A percentile compares a stretch with the other conserved stretches of the same genome.
phyloP scores from a whole-genome alignment of 2,329 filamentous ascomycete species.

The Teratosphaeria nubilosa region DNA sequence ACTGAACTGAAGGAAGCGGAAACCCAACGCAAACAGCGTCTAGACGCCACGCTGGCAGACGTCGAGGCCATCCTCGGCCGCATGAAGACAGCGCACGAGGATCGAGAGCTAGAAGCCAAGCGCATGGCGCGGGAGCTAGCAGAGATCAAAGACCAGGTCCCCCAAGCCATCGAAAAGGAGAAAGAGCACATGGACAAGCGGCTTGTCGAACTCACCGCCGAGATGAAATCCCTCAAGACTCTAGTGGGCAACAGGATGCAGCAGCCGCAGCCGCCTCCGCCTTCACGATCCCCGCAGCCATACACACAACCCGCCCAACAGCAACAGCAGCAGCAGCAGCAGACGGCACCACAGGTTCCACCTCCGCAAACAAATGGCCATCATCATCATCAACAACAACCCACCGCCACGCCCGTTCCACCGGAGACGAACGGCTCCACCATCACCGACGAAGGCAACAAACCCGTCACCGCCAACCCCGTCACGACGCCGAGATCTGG shows the following conservation, averaged over 20 bases:
- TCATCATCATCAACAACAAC: too few relatives aligned
- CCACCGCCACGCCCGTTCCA: neutral
- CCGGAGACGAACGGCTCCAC: slow-evolving; percentile 3
- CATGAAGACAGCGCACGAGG: slow-evolving; percentile 68
- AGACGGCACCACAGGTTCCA: slow-evolving; percentile 3
- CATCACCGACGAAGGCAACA: neutral
- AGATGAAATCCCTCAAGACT: slow-evolving; percentile 87
- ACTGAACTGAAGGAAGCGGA: slow-evolving; percentile 79
- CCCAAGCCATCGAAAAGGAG: slow-evolving; percentile 78
- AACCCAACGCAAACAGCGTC: slow-evolving; percentile 67
- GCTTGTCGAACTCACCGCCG: slow-evolving; percentile 72
- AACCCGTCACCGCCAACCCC: neutral
- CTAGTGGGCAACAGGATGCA: slow-evolving; percentile 58
- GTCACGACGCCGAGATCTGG: neutral
- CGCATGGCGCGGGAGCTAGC: slow-evolving; percentile 79
- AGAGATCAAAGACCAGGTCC: slow-evolving; percentile 71
- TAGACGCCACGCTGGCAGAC: slow-evolving; percentile 72
- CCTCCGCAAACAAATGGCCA: neutral
- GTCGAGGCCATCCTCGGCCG: slow-evolving; percentile 75
- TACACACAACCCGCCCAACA: slow-evolving; percentile 1
- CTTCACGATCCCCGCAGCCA: slow-evolving; percentile 7
- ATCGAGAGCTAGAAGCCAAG: slow-evolving; percentile 79
- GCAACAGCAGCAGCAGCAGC: too few relatives aligned
- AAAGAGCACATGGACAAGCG: slow-evolving; percentile 73
- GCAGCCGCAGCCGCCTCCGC: slow-evolving; percentile 8